These are phyloP conservation scores for Grigorovia yakushimaensis DNA, from an alignment of 805 yeast genomes.

Conservation along the genomic window DNA sequence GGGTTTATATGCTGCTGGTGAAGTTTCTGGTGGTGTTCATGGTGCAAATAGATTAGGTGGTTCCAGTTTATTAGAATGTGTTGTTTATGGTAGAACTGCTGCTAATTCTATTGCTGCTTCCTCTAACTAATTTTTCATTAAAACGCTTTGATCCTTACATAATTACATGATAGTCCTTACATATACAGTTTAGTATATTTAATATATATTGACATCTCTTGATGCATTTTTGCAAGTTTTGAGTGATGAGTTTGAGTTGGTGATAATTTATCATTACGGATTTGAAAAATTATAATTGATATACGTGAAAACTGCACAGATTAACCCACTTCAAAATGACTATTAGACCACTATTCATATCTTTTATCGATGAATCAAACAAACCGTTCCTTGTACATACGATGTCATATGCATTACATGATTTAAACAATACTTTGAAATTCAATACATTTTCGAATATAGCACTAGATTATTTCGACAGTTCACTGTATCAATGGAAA, in stretches of 20 bases:
- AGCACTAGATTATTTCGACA: constrained; percentile 26
- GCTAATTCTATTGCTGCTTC: constrained; percentile 27
- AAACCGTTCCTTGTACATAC: constrained; percentile 23
- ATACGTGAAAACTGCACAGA: not conserved
- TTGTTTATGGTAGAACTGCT: constrained; percentile 48
- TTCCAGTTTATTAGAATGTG: constrained; percentile 48
- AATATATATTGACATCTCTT: not conserved
- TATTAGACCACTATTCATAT: constrained; percentile 11
- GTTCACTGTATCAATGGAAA: constrained; percentile 19
- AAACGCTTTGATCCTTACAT: not conserved
- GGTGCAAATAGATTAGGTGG: constrained; percentile 57
- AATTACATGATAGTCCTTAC: not conserved
- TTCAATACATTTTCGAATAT: constrained; percentile 26
- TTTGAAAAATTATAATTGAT: not conserved
- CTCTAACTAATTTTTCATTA: not conserved
- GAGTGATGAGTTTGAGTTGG: no score
- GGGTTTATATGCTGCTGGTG: constrained; percentile 56
- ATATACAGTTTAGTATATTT: not conserved
- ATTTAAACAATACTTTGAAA: constrained; percentile 18
- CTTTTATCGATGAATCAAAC: constrained; percentile 19
- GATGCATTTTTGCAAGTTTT: no score
- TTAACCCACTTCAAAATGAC: no score
- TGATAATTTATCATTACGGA: no score
- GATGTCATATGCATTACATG: constrained; percentile 9
- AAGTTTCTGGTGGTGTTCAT: constrained; percentile 60